phyloP scores from a whole-genome alignment of 805 yeast genomes.

The Candida hungchunana region DNA sequence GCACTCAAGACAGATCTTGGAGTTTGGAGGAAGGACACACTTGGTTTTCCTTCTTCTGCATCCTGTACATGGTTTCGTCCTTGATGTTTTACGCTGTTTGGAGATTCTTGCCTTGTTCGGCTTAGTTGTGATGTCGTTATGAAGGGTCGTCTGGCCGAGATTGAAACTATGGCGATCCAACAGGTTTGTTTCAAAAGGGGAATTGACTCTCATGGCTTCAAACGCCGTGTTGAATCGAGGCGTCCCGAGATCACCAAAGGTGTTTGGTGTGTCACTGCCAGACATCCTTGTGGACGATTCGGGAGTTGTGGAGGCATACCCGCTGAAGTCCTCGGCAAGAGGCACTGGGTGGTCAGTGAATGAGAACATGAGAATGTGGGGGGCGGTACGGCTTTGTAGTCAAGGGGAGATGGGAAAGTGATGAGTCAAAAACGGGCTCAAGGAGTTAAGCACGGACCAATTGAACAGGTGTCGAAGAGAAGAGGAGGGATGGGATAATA shows the following conservation, averaged over 20 bases:
- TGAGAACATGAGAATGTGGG: slow-evolving; percentile 8
- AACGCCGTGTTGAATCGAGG: slow-evolving; percentile 1
- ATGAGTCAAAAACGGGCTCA: no score
- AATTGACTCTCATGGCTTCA: slow-evolving; percentile 2
- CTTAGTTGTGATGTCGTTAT: slow-evolving; percentile 15
- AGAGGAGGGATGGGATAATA: no score
- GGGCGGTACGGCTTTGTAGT: no score
- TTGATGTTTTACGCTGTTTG: slow-evolving; percentile 16
- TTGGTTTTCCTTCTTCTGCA: slow-evolving; percentile 34
- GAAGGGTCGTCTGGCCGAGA: slow-evolving; percentile 12
- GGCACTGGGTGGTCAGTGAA: slow-evolving; percentile 4
- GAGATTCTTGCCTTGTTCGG: slow-evolving; percentile 6
- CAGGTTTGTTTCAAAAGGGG: slow-evolving; percentile 11
- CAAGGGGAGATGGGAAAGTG: no score
- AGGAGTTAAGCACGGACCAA: no score
- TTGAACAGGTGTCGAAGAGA: no score
- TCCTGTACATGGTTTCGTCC: slow-evolving; percentile 35
- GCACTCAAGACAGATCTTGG: slow-evolving; percentile 18
- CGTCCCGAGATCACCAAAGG: slow-evolving; percentile 4
- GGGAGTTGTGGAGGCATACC: slow-evolving; percentile 6
- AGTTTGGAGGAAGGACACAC: slow-evolving; percentile 12
- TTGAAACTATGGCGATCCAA: slow-evolving; percentile 12
- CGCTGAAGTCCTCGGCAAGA: slow-evolving; percentile 10
- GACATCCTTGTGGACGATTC: slow-evolving; percentile 6
- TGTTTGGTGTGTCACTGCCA: slow-evolving; percentile 3